These are phyloP conservation scores for Cladophialophora exuberans DNA, from an alignment of 2,329 filamentous ascomycete genomes.

Conservation along the genomic window DNA sequence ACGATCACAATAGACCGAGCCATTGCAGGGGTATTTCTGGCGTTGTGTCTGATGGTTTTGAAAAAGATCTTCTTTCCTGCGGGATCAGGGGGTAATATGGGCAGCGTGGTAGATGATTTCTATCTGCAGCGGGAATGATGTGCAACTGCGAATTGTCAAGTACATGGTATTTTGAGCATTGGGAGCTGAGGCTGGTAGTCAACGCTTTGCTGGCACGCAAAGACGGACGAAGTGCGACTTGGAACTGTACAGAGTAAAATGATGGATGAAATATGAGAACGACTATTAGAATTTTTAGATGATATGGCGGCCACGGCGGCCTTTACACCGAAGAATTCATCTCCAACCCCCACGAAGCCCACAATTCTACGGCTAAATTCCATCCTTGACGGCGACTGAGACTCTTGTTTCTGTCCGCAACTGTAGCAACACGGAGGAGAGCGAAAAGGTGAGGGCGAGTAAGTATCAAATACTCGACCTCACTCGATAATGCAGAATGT, in stretches of 20 bases:
- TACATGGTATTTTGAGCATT: no score
- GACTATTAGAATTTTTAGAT: no score
- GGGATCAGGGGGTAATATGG: slow-evolving; percentile 14
- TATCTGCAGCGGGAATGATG: slow-evolving; percentile 25
- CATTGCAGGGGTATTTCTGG: slow-evolving; percentile 72
- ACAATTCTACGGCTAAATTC: slow-evolving; percentile 15
- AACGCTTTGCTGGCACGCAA: no score
- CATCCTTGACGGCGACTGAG: neutral
- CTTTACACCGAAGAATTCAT: neutral
- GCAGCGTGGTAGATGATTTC: slow-evolving; percentile 28
- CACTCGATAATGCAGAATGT: no score
- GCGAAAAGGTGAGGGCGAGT: neutral
- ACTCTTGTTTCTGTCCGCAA: neutral
- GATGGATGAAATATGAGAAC: no score
- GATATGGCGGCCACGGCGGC: no score
- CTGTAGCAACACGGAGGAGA: neutral
- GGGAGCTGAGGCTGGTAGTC: no score
- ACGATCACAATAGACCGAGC: slow-evolving; percentile 75
- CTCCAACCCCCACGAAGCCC: neutral
- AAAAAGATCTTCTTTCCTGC: slow-evolving; percentile 46
- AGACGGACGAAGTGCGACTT: no score
- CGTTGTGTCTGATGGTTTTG: slow-evolving; percentile 70
- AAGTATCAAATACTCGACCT: neutral
- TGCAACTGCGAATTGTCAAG: no score
- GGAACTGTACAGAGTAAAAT: no score